These are phyloP conservation scores for Tillandsia fasciculata DNA, from an alignment of 176 grass and related monocot species.

Conservation along the genomic window DNA sequence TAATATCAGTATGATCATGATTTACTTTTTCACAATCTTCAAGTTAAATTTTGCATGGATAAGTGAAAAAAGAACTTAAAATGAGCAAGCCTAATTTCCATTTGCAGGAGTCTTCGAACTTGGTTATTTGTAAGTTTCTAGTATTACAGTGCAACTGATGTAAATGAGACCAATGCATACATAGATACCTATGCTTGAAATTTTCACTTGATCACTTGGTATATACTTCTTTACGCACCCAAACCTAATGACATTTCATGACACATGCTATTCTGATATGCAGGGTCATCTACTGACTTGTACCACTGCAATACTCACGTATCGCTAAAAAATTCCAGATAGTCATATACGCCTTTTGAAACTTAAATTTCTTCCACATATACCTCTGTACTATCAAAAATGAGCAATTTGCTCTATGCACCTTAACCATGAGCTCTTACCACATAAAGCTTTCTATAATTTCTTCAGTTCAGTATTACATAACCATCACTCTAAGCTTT, in stretches of 20 bases:
- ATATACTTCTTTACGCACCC: no score
- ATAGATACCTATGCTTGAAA: background rate
- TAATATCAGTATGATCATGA: background rate
- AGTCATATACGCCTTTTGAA: no score
- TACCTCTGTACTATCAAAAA: no score
- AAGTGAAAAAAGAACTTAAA: background rate
- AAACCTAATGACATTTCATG: no score
- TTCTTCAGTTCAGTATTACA: background rate
- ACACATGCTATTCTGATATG: no score
- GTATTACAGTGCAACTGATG: background rate
- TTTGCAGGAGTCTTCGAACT: slow-evolving; percentile 78
- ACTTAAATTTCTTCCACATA: no score
- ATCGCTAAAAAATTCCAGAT: no score
- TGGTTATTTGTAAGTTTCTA: slow-evolving; percentile 65
- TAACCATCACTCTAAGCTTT: slow-evolving; percentile 28
- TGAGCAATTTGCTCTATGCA: background rate
- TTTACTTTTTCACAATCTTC: background rate
- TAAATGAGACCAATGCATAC: background rate
- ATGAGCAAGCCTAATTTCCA: slow-evolving; percentile 19
- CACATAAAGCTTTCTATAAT: background rate
- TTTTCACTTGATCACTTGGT: background rate
- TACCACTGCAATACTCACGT: no score
- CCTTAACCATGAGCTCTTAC: background rate
- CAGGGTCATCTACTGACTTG: no score
- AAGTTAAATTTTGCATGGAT: background rate